These are phyloP conservation scores for Mycosphaerella arachidis DNA, from an alignment of 2,329 filamentous ascomycete genomes.

Conservation along the genomic window DNA sequence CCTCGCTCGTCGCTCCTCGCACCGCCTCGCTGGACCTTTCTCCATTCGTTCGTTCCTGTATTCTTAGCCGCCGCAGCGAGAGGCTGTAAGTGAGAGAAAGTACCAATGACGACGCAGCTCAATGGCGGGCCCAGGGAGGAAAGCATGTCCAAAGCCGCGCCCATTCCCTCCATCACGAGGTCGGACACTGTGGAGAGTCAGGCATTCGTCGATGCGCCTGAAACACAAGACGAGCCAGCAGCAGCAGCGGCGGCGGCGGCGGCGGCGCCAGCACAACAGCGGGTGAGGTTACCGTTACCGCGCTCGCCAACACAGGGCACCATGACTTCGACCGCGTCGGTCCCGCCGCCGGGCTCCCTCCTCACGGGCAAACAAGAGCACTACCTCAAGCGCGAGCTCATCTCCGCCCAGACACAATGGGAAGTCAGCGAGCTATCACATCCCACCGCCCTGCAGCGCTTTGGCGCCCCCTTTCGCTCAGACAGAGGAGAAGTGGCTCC, in stretches of 20 bases:
- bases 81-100: neutral
- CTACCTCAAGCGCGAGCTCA: constrained; percentile 93
- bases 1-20: neutral
- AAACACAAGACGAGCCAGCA: constrained; percentile 18
- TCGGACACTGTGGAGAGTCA: constrained; percentile 29
- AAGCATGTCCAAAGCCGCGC: constrained; percentile 6
- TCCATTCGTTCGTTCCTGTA: neutral
- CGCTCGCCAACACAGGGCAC: constrained; percentile 25
- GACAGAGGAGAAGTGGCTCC: constrained; percentile 89
- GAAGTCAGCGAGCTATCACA: constrained; percentile 93
- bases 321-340: constrained; percentile 39
- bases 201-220: constrained; percentile 30
- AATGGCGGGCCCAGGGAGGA: constrained; percentile 3
- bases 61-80: neutral
- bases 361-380: constrained; percentile 97
- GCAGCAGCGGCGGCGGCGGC: constrained; percentile 7
- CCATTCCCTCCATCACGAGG: constrained; percentile 14
- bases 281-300: constrained; percentile 21
- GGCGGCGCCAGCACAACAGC: constrained; percentile 14
- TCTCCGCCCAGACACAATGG: constrained; percentile 80
- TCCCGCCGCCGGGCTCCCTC: constrained; percentile 54
- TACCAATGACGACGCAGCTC: constrained; percentile 5
- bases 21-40: neutral
- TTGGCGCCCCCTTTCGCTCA: constrained; percentile 91
- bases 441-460: constrained; percentile 87